Percentiles rank a stretch among this genome's conserved stretches.
Evolutionary conservation across 1,284 basidiomycete genomes (phyloP).

Genomic region (Leccinum subfulvum): DNA sequence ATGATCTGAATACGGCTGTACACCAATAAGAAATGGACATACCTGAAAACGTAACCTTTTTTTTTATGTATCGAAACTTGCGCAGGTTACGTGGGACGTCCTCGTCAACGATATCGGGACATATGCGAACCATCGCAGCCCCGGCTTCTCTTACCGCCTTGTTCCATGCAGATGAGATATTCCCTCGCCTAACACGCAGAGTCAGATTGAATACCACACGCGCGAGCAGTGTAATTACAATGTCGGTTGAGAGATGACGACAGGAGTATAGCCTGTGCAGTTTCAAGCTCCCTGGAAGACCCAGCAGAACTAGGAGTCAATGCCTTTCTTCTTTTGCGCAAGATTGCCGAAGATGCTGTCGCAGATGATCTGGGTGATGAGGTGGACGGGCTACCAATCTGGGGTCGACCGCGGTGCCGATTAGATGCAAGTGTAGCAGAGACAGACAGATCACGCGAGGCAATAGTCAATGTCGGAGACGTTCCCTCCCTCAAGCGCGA

Average conservation of each 20-base stretch:
- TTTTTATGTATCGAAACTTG: conserved; percentile 52
- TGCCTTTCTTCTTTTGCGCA: conserved; percentile 9
- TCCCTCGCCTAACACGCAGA: conserved; percentile 25
- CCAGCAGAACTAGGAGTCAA: conserved; percentile 16
- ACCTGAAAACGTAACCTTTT: conserved; percentile 46
- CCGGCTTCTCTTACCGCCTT: conserved; percentile 32
- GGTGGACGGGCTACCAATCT: conserved; percentile 8
- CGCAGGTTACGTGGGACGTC: conserved; percentile 41
- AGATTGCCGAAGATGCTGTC: conserved; percentile 4
- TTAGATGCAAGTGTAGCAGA: conserved; percentile 14
- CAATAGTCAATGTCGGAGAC: conserved; percentile 18
- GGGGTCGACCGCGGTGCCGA: conserved; percentile 9
- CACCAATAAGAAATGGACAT: not conserved
- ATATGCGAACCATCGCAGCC: conserved; percentile 47
- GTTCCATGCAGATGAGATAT: conserved; percentile 43
- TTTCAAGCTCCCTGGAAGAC: conserved; percentile 11
- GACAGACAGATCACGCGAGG: conserved; percentile 19
- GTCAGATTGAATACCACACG: conserved; percentile 3
- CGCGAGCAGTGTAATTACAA: conserved; percentile 22
- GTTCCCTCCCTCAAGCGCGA: conserved; percentile 9
- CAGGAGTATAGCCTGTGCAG: conserved; percentile 7
- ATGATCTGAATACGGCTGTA: conserved; percentile 4
- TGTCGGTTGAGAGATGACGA: conserved; percentile 23
- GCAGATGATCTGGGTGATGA: conserved; percentile 13
- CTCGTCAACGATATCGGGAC: conserved; percentile 48